phyloP scores from a whole-genome alignment of 23 red algal species.

The Gracilaria gracilis region DNA sequence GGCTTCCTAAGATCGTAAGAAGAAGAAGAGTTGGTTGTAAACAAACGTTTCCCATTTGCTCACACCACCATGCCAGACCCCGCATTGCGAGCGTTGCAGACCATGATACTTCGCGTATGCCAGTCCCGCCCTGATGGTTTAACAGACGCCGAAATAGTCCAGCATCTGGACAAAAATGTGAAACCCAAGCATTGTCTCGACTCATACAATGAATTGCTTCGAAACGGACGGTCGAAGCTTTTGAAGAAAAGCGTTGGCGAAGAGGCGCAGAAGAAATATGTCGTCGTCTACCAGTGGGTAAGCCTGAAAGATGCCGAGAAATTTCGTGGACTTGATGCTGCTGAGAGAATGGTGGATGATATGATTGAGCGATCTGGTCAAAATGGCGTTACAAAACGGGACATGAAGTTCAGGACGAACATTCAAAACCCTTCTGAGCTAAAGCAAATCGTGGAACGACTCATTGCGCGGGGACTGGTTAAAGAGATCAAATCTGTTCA shows the following conservation, averaged over 20 bases:
- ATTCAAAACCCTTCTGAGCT: constrained; percentile 68
- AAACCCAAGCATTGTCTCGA: constrained; percentile 39
- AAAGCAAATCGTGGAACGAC: constrained; percentile 69
- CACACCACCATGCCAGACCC: constrained; percentile 16
- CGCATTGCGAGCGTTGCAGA: not conserved
- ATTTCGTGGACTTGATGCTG: constrained; percentile 54
- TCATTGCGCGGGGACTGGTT: constrained; percentile 41
- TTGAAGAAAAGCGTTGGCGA: constrained; percentile 2
- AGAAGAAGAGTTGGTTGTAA: not conserved
- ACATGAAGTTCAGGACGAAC: constrained; percentile 65
- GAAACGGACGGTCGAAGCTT: constrained; percentile 30
- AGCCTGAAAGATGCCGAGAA: constrained; percentile 69
- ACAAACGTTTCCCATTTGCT: not conserved
- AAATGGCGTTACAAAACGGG: constrained; percentile 53
- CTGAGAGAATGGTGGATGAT: constrained; percentile 66
- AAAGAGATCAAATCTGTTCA: constrained; percentile 76
- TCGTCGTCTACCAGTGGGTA: constrained; percentile 52
- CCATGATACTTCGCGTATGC: constrained; percentile 21
- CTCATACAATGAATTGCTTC: constrained; percentile 60
- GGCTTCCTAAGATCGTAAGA: not conserved
- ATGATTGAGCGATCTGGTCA: constrained; percentile 39
- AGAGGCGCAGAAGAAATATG: constrained; percentile 26
- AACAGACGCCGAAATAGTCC: constrained; percentile 51
- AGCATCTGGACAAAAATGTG: constrained; percentile 34
- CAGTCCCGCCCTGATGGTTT: constrained; percentile 37